Evolutionary conservation across 148 eudicot species (phyloP).

Genomic region (Fagopyrum esculentum): DNA sequence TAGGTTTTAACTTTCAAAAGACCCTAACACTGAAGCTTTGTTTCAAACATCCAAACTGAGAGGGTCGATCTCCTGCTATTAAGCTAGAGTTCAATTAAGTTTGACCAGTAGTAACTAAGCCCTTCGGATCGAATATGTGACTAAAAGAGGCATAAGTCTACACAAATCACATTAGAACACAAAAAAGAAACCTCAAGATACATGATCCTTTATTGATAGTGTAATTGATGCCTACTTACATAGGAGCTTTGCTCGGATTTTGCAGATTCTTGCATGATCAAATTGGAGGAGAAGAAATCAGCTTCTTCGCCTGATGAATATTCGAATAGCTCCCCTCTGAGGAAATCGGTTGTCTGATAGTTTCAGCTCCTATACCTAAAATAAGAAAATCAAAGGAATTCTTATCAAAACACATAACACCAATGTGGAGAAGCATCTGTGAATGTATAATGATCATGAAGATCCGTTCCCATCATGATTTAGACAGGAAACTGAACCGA

Average conservation of each 20-base stretch:
- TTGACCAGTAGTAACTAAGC: neutral
- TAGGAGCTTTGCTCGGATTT: slow-evolving; percentile 7
- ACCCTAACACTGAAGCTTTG: neutral
- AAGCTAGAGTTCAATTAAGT: neutral
- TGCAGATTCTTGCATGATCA: neutral
- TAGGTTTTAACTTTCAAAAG: neutral
- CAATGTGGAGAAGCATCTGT: neutral
- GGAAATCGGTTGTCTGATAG: neutral
- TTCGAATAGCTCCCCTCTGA: neutral
- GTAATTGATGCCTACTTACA: neutral
- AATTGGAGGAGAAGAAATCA: neutral
- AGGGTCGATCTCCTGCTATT: neutral
- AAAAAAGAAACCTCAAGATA: neutral
- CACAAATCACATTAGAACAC: neutral
- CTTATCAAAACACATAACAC: neutral
- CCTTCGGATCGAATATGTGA: neutral
- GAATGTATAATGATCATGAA: neutral
- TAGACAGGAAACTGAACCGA: neutral
- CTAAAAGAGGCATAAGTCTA: neutral
- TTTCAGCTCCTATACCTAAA: slow-evolving; percentile 3
- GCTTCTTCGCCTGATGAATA: neutral
- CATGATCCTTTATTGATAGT: neutral
- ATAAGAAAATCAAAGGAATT: neutral
- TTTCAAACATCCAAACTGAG: neutral
- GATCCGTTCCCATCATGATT: neutral